Evolutionary conservation across 139 green algal species (phyloP), one percentile per base, ranked within the genome.

Genomic region (Volvox reticuliferus): DNA sequence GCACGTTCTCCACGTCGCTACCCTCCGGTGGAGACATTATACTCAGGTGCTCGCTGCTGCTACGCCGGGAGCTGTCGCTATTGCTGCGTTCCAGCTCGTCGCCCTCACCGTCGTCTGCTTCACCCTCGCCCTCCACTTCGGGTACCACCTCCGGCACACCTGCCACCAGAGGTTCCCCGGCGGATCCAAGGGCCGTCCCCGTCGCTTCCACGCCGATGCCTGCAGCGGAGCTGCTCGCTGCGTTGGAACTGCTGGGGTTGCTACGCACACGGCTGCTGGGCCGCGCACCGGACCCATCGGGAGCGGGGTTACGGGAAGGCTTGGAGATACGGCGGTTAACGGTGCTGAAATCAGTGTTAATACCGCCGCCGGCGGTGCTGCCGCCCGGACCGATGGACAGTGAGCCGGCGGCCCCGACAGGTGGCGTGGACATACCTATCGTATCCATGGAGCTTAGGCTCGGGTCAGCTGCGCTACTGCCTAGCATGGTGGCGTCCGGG

Each of bases 1-100:
- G 75, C 86, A 90, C 86, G 55, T 90, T 90, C 75, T 90, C 86
- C 75, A 90, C 86, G 26, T 90, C 86, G 32, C 86, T 85, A 33
- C 86, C 86, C 55, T 85, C 86, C 12, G 86, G 86, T 61, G 86
- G 86, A 55, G 73, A 83, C 86, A 90, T 83, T 32, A 90, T 90
- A 33, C 32, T 78, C 6, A 90, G 73, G 75, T 90, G 86, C 35
- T 84, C 86, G 55, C 37, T 85, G 50, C 55, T 77, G 86, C 55
- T 79, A 61, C 73, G 86, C 22, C 68, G 86, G 14, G 86, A 90
- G 71, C 24, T 32, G 50, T 32, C 50, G 83, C 67, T 68, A 37
- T 18, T 3, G 55, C 26, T 30, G 50, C 32, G 13, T 65, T 62
- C 81, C 69, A 61, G 36, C 30, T 32, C 71, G 44, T 61, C n/a